These are phyloP conservation scores for Teratosphaeria gauchensis DNA, from an alignment of 2,329 filamentous ascomycete genomes.

Conservation along the genomic window DNA sequence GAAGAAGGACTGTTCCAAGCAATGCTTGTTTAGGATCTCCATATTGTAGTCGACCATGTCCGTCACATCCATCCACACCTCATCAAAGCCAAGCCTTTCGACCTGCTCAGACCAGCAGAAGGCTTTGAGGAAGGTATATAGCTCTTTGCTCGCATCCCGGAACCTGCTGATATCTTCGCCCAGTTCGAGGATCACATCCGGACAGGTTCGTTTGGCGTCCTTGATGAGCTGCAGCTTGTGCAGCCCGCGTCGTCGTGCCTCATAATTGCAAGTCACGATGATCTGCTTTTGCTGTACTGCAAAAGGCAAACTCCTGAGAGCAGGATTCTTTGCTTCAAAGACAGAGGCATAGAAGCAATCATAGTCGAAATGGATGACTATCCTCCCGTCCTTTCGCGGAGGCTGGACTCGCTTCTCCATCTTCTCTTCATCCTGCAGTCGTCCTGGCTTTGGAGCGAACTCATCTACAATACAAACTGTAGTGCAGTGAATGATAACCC, in stretches of 20 bases:
- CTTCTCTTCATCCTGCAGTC: conserved; percentile 7
- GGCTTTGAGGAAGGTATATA: conserved; percentile 62
- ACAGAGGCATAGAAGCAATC: conserved; percentile 94
- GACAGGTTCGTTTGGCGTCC: conserved; percentile 71
- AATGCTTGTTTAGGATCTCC: conserved; percentile 56
- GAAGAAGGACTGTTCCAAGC: conserved; percentile 66
- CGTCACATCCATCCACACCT: conserved; percentile 74
- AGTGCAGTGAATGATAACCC: not conserved
- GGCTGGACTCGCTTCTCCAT: conserved; percentile 17
- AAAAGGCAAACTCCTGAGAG: conserved; percentile 61
- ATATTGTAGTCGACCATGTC: conserved; percentile 79
- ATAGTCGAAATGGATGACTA: conserved; percentile 78
- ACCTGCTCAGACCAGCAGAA: conserved; percentile 70
- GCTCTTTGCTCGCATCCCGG: conserved; percentile 71
- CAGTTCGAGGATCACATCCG: conserved; percentile 73
- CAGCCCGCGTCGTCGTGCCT: conserved; percentile 60
- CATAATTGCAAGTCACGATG: conserved; percentile 86
- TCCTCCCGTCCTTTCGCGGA: conserved; percentile 49
- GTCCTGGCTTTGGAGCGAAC: not conserved
- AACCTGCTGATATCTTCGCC: conserved; percentile 82
- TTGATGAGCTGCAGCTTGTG: conserved; percentile 77
- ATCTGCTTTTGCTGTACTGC: conserved; percentile 92
- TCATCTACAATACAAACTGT: not conserved
- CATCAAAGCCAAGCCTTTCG: conserved; percentile 82
- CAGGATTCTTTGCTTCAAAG: conserved; percentile 70